Conservation (phyloP, 2,329 filamentous ascomycete species). For the Xylariaceae sp. region DNA sequence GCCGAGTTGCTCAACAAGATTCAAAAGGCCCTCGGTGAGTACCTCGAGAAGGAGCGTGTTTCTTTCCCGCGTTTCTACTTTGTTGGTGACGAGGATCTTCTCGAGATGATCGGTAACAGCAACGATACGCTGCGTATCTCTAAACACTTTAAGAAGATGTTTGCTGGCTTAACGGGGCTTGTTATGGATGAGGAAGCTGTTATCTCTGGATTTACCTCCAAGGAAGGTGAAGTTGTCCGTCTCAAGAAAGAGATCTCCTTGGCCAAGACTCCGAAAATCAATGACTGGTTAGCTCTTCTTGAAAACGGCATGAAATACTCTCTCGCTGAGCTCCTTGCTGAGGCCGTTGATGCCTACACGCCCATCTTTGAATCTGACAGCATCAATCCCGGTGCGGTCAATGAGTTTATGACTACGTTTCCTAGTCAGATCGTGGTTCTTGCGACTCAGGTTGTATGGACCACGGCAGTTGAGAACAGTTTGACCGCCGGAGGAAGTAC, state of each 20-base stretch:
- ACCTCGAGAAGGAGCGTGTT: constrained; percentile 93
- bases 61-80: constrained; percentile 99
- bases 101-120: constrained; percentile 99
- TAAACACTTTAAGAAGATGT: constrained; percentile 99
- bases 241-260: constrained; percentile 90
- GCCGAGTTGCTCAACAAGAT: constrained; percentile 99
- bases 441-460: constrained; percentile 91
- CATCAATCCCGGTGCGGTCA: constrained; percentile 66
- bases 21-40: constrained; percentile 96
- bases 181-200: constrained; percentile 85
- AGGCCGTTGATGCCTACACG: constrained; percentile 78
- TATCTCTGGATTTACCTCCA: constrained; percentile 89
- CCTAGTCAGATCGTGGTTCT: constrained; percentile 95
- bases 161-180: constrained; percentile 87
- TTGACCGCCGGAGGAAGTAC: constrained; percentile 66
- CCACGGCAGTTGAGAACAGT: constrained; percentile 73
- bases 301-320: constrained; percentile 93
- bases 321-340: constrained; percentile 80
- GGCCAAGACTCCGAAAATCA: constrained; percentile 91
- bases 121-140: constrained; percentile 94
- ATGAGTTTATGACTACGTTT: constrained; percentile 74
- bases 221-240: constrained; percentile 83
- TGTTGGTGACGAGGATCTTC: constrained; percentile 93
- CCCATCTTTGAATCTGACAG: constrained; percentile 67
- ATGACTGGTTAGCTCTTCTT: constrained; percentile 94